These are phyloP conservation scores for Neonectria punicea DNA, from an alignment of 2,329 filamentous ascomycete species.

Conservation along the genomic window DNA sequence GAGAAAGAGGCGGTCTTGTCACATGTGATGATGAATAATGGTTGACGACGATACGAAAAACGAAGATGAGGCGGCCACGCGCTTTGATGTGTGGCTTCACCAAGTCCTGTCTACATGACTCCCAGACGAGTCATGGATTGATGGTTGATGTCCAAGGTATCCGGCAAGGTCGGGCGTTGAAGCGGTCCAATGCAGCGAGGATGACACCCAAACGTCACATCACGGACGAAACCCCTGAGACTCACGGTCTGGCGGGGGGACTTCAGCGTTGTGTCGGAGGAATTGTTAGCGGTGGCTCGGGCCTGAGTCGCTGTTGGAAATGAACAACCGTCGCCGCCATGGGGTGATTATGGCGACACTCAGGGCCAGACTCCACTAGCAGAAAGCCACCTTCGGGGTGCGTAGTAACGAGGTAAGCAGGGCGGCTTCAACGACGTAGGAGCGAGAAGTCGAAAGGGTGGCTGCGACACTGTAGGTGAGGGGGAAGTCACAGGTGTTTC, in stretches of 20 bases:
- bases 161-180: not conserved
- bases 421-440: not conserved
- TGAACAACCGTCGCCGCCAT: constrained; percentile 7
- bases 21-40: not conserved
- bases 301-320: constrained; percentile 6
- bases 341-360: constrained; percentile 9
- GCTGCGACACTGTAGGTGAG: not conserved
- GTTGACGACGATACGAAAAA: not conserved
- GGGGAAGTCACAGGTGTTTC: not conserved
- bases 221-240: not conserved
- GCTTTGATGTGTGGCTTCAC: constrained; percentile 6
- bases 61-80: constrained; percentile 9
- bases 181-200: constrained; percentile 5
- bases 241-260: not conserved
- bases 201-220: not conserved
- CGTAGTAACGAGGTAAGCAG: not conserved
- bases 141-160: not conserved
- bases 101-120: not conserved
- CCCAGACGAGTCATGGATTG: constrained; percentile 12
- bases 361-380: constrained; percentile 16
- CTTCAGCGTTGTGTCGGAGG: not conserved
- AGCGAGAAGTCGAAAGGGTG: not conserved
- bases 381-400: not conserved
- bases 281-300: constrained; percentile 8
- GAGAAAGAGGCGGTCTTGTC: not conserved